Conservation (phyloP, 768 basidiomycete species). For the Podaxis carcinomalis region DNA sequence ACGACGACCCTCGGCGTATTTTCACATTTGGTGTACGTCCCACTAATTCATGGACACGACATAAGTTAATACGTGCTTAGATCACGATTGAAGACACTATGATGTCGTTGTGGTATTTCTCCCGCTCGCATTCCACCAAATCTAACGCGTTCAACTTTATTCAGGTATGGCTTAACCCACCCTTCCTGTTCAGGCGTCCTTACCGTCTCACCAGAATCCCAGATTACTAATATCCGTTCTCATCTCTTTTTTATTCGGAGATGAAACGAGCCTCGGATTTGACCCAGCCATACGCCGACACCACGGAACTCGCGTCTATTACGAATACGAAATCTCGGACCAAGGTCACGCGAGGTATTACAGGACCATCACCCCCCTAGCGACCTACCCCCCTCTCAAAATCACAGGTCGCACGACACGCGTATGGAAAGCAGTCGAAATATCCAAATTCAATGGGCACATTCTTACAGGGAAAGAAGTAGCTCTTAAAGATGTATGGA, state of each 20-base stretch:
- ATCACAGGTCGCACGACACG: constrained; percentile 4
- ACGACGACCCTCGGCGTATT: constrained; percentile 20
- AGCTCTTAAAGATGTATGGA: constrained; percentile 19
- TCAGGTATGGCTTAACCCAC: background rate
- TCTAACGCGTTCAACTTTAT: constrained; percentile 1
- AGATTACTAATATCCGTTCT: background rate
- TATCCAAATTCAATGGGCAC: background rate
- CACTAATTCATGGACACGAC: background rate
- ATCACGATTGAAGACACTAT: constrained; percentile 7
- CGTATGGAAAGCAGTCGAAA: background rate
- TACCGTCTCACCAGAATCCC: background rate
- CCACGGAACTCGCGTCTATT: background rate
- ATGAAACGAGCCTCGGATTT: background rate
- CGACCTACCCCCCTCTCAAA: background rate
- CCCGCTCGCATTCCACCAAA: constrained; percentile 2
- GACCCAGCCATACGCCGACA: background rate
- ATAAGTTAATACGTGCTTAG: background rate
- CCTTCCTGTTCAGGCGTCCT: background rate
- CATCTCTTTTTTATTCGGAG: background rate
- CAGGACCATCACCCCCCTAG: background rate
- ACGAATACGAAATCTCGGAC: background rate
- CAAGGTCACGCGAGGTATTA: background rate
- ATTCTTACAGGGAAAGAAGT: background rate
- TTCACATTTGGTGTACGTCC: constrained; percentile 17
- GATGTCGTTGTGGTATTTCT: constrained; percentile 10